Evolutionary conservation across 257 asterid genomes (phyloP), one percentile per base, ranked within the genome.

Genomic region (Gentiana macrophylla): DNA sequence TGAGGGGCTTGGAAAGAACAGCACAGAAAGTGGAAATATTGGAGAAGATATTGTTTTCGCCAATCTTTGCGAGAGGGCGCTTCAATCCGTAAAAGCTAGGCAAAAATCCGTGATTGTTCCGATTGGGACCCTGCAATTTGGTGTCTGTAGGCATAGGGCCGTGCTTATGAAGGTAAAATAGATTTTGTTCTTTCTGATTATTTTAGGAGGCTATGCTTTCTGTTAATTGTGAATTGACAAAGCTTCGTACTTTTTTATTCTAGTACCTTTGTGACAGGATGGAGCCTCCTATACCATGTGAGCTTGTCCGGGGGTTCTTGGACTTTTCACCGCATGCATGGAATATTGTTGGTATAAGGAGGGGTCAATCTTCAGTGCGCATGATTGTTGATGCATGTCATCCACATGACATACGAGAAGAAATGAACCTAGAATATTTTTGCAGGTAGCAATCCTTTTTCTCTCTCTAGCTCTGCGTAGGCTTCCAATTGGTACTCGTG

Each of bases 81-180:
- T 91, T 62, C 77, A 43, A 41, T 83, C 78, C 43, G 52, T 84
- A 43, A 91, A 88, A 73, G 81, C 74, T 70, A 80, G 80, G 52
- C 72, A 51, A 41, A 71, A 72, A 64, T 91, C 98, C 55, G 24
- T 72, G 66, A 59, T 91, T 52, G 94, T 91, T 81, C 94, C 97
- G 62, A 77, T 91, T 70, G 98, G 98, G 55, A 80, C 80, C 53
- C 66, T 92, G 72, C 90, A 81, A 68, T 88, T 81, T 76, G 98
- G 98, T 59, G 82, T 92, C 56, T 92, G 98, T 78, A 73, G 98
- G 67, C 98, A 92, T 68, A 88, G 97, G 71, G 95, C 98, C 6
- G 60, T 91, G 78, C 86, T 91, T 69, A 77, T 91, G 94, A 91
- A 91, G 94, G 98, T 87, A 70, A 6, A 44, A 50, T n/a, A 38